Base-by-base conservation (phyloP, 768 basidiomycete species). In the Termitomyces sp. region DNA sequence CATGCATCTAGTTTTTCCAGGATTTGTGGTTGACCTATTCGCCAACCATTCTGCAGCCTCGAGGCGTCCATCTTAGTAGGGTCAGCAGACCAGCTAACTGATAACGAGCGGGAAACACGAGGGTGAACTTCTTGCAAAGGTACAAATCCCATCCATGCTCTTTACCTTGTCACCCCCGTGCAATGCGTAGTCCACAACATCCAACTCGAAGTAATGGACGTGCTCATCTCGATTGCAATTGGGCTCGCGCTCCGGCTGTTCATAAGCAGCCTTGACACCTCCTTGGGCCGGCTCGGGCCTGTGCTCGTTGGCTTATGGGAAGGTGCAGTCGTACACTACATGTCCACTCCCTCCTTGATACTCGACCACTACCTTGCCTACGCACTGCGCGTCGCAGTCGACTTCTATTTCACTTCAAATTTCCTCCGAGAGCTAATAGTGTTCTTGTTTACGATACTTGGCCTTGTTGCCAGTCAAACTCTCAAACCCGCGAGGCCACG, bases 251-350 rank as follows among this genome's bases (percentile, higher is more conserved):
- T 78, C 20, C 73, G 78, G 20, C 54, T 74, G 29, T 65, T 75
- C 56, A 65, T 75, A 16, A 56, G 61, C 18, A 60, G 57, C 31
- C 54, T 68, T 31, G 56, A 63, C 25, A 66, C 64, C 29, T 63
- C 68, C 13, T 54, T 66, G 11, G 66, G 62, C 43, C 65, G 59
- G 27, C 47, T 77, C 6, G 60, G 61, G 16, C 68, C 74, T 29
- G 68, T 68, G 13, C 60, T 77, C 13, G 55, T 80, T 16, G 79
- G 79, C 9, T 72, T 90, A 18, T 91, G 88, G 87, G 89, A 91
- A 68, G 88, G 89, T 42, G 65, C 70, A 27, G 66, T 73, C 18
- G 59, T 78, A n/a, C 72, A 77, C 59, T 73, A 75, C 49, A 63
- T 76, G 41, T 71, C 71, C 31, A 39, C 52, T 11, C n/a, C 22